A percentile compares a stretch with the other conserved stretches of the same genome.
Conservation (phyloP, 2,329 filamentous ascomycete species). For the Curvularia sp. region DNA sequence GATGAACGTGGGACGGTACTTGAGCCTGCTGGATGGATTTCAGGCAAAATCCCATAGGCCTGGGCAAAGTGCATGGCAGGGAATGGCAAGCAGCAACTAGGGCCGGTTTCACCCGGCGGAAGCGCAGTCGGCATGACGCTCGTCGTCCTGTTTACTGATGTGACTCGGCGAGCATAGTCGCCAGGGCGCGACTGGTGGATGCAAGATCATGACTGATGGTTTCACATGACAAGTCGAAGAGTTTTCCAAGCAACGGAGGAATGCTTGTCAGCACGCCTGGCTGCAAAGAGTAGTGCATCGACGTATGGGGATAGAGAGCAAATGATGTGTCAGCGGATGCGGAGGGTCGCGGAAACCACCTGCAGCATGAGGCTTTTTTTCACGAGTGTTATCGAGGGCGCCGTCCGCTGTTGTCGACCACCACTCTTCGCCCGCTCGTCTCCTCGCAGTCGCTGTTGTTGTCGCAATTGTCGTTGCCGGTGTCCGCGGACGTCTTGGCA, state of each 20-base stretch:
- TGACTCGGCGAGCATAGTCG: not conserved
- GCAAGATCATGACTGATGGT: slow-evolving; percentile 9
- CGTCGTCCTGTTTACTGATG: not conserved
- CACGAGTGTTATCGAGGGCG: not conserved
- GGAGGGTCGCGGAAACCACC: not conserved
- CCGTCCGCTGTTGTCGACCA: not conserved
- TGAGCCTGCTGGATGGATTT: slow-evolving; percentile 10
- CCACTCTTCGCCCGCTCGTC: not conserved
- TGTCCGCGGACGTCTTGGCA: slow-evolving; percentile 1
- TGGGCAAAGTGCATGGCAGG: slow-evolving; percentile 12
- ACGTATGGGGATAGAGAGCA: slow-evolving; percentile 8
- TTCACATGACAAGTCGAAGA: slow-evolving; percentile 1
- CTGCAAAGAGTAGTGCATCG: slow-evolving; percentile 6
- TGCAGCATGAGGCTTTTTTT: not conserved
- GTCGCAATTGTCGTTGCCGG: not conserved
- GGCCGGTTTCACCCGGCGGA: slow-evolving; percentile 11
- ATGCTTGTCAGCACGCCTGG: slow-evolving; percentile 10
- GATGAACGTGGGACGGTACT: not conserved
- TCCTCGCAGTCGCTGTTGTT: not conserved
- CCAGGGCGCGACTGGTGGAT: slow-evolving; percentile 1
- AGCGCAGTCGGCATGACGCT: slow-evolving; percentile 1
- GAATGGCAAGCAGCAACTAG: slow-evolving; percentile 7
- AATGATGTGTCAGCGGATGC: slow-evolving; percentile 15
- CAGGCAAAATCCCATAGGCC: slow-evolving; percentile 15
- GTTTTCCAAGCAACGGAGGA: slow-evolving; percentile 1